Evolutionary conservation across 2,329 filamentous ascomycete genomes (phyloP).

Genomic region (Cadophora sp.): DNA sequence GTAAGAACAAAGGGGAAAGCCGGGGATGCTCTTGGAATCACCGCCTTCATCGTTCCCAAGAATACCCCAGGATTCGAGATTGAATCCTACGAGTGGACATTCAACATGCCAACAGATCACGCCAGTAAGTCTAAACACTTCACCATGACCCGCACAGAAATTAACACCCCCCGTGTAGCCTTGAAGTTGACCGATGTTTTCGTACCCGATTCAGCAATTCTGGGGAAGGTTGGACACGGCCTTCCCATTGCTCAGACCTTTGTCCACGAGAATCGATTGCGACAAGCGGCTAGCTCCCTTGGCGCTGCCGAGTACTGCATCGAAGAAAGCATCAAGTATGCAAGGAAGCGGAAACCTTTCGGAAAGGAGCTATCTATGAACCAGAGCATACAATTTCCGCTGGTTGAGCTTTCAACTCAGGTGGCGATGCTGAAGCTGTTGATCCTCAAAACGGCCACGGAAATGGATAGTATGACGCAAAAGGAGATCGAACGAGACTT

Average conservation of each 20-base stretch:
- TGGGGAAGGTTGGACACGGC: conserved; percentile 59
- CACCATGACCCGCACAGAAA: background rate
- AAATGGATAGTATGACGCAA: conserved; percentile 63
- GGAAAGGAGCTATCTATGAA: conserved; percentile 63
- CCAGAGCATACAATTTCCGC: conserved; percentile 68
- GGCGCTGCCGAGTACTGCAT: conserved; percentile 67
- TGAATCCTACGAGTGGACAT: conserved; percentile 67
- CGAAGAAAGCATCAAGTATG: conserved; percentile 61
- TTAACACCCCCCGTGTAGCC: conserved; percentile 36
- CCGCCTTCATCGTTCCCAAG: conserved; percentile 64
- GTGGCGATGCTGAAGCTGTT: conserved; percentile 66
- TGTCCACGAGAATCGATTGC: conserved; percentile 69
- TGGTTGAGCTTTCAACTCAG: conserved; percentile 68
- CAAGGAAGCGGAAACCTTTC: conserved; percentile 59
- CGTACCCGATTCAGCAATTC: conserved; percentile 58
- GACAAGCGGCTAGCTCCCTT: conserved; percentile 67
- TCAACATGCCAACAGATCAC: conserved; percentile 72
- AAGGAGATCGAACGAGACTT: conserved; percentile 59
- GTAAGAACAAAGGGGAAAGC: conserved; percentile 61
- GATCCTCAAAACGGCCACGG: conserved; percentile 64
- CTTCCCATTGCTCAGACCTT: conserved; percentile 69
- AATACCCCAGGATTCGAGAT: conserved; percentile 59
- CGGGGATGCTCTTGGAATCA: conserved; percentile 62
- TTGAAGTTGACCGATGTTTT: conserved; percentile 62
- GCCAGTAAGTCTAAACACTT: conserved; percentile 48